phyloP scores from a whole-genome alignment of 2,329 filamentous ascomycete species.

The Aspergillus quadricinctus region DNA sequence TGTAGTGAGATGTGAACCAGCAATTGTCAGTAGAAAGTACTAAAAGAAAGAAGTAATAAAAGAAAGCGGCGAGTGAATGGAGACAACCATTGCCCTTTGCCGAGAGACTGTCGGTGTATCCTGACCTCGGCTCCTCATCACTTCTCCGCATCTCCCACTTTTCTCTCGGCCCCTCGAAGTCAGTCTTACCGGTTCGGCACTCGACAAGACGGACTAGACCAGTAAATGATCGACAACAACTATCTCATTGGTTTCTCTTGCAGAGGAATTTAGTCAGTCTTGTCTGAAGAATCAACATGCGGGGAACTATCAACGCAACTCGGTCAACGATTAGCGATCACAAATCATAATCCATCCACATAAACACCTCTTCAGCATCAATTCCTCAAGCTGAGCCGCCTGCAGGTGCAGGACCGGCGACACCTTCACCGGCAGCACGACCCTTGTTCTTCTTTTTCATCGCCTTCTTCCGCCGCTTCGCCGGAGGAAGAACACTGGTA shows the following conservation, averaged over 20 bases:
- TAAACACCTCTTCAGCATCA: neutral
- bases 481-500: neutral
- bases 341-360: neutral
- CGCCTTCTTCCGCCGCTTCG: neutral
- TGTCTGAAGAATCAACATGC: neutral
- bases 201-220: neutral
- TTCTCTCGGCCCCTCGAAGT: neutral
- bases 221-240: neutral
- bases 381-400: neutral
- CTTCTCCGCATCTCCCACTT: neutral
- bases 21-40: neutral
- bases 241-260: neutral
- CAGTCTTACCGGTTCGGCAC: neutral
- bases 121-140: neutral
- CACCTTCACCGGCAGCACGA: no score
- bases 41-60: neutral
- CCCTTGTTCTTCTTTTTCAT: neutral
- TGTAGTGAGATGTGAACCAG: neutral
- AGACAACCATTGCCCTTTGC: neutral
- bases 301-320: neutral
- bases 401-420: neutral
- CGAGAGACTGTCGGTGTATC: neutral
- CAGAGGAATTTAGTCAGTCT: no score
- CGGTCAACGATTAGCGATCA: neutral
- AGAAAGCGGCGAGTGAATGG: neutral